Base-by-base conservation (phyloP, 2,329 filamentous ascomycete genomes). In the Pseudofabraea citricarpa region DNA sequence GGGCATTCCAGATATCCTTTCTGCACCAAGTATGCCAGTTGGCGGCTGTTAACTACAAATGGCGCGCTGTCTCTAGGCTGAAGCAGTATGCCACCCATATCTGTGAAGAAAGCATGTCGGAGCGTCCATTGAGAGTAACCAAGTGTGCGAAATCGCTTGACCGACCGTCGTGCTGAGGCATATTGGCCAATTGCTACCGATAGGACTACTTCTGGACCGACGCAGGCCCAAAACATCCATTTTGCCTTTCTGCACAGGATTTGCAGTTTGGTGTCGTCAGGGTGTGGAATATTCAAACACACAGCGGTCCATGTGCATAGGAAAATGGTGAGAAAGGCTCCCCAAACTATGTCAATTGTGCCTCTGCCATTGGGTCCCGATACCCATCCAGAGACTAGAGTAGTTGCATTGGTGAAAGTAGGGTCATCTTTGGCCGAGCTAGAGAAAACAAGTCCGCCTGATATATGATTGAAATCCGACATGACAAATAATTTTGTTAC, bases 11-110 rank as follows among this genome's bases (percentile, higher is more conserved):
- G 40, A 27, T 62, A 56, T 3, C 48, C 46, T 9, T 64, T 37
- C 12, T 53, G 52, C 12, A 62, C 40, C 5, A 65, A 45, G 38
- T 61, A 64, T 15, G 54, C 48, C 2, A 66, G 46, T 42, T 66
- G 58, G 35, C 63, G 59, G 1, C 61, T 58, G 27, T 68, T 57
- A 7, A 70, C 50, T 3, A 67, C 64, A 41, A 70, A 66, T 0
- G 52, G 36, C 2, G 45, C 24, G 18, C 38, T 57, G 15, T 64
- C 63, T 4, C 49, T 52, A 8, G 54, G 53, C 8, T 57, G 41
- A 1, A 71, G 53, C 1, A 61, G 22, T 40, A 69, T 61, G 3
- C 68, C 67, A 1, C 69, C 68, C 59, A 66, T 67, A 40, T 69
- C 63, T 3, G 60, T 65, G 41, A 62, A 67, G 47, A 71, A 70